Conservation (phyloP, 2,329 filamentous ascomycete genomes). For the Aureobasidium sp. region DNA sequence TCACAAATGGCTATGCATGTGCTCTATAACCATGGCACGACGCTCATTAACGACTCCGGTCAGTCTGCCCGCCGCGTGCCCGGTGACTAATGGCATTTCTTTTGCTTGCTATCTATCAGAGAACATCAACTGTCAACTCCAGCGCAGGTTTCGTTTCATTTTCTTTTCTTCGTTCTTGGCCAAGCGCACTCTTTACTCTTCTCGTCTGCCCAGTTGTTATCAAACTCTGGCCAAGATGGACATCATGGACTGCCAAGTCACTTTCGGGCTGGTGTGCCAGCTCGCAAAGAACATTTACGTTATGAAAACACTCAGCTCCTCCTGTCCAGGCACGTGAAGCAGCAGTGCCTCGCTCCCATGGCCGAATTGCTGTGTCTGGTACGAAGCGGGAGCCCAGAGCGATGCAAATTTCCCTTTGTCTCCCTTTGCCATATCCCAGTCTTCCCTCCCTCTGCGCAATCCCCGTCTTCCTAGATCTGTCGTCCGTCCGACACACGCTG, state of each 20-base stretch:
- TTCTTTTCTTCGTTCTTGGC: background rate
- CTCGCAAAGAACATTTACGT: background rate
- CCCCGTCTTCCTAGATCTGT: background rate
- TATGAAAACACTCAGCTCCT: conserved; percentile 2
- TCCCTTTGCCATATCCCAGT: background rate
- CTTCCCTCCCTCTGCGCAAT: background rate
- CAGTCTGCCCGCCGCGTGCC: background rate
- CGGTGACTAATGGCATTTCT: conserved; percentile 2
- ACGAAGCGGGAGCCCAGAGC: background rate
- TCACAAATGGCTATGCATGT: no score
- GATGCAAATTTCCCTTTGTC: background rate
- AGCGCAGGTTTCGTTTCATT: background rate
- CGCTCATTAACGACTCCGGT: background rate
- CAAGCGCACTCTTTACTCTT: conserved; percentile 1
- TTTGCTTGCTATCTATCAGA: conserved; percentile 2
- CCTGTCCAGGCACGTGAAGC: background rate
- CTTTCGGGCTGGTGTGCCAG: background rate
- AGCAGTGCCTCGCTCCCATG: background rate
- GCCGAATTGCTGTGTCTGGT: background rate
- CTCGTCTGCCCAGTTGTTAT: background rate
- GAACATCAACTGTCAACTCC: background rate
- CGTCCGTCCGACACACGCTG: background rate
- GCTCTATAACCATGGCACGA: background rate
- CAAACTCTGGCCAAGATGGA: conserved; percentile 4
- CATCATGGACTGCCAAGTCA: background rate